Evolutionary conservation across 768 basidiomycete genomes (phyloP).

Genomic region (Mycena olivaceomarginata): DNA sequence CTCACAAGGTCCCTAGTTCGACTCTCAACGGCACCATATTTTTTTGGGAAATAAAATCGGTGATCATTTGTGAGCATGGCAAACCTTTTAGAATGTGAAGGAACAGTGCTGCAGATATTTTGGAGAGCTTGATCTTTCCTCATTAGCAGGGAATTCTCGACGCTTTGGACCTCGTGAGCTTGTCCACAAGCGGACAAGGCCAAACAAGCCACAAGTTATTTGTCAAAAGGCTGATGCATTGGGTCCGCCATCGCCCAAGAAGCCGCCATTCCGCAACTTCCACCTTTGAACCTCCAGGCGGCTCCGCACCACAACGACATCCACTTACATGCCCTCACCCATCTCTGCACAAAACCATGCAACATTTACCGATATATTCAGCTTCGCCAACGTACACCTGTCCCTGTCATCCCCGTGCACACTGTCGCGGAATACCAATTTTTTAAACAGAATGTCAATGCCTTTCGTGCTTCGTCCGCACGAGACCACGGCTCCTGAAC

Average conservation of each 20-base stretch:
- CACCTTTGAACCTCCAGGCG: not conserved
- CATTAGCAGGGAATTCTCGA: no score
- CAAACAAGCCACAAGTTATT: no score
- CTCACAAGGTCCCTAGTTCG: no score
- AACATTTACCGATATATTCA: not conserved
- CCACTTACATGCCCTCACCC: not conserved
- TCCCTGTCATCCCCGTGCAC: not conserved
- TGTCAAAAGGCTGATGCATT: no score
- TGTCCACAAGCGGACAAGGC: no score
- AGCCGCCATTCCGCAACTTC: not conserved
- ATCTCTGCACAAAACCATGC: not conserved
- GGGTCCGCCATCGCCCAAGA: not conserved
- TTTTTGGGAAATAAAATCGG: no score
- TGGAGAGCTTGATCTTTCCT: no score
- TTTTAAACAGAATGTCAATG: not conserved
- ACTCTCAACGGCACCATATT: no score
- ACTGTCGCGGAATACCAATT: not conserved
- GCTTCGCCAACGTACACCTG: not conserved
- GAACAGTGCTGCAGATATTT: no score
- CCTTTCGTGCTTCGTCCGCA: not conserved
- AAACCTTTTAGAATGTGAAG: no score
- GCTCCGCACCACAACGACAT: not conserved
- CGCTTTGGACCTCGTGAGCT: no score
- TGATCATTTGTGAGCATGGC: no score
- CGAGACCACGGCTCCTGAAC: not conserved